Conservation (phyloP, 352 stramenopile genomes). For the Phytophthora capsici region DNA sequence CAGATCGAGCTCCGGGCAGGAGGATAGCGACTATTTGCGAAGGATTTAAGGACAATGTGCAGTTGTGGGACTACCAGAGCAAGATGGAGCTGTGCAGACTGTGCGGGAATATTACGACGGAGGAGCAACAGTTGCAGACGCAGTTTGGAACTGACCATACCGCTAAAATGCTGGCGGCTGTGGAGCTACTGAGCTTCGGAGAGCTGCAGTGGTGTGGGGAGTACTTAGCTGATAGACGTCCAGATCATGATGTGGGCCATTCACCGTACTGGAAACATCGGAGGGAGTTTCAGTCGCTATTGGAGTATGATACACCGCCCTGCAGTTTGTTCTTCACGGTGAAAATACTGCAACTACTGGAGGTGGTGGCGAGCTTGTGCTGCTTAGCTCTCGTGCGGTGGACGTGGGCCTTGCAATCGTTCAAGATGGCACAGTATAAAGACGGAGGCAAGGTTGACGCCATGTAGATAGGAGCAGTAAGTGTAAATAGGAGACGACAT, state of each 20-base stretch:
- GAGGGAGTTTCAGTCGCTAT: conserved; percentile 35
- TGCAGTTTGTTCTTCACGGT: conserved; percentile 31
- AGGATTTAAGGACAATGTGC: conserved; percentile 47
- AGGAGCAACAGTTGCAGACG: conserved; percentile 32
- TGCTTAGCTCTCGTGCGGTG: conserved; percentile 31
- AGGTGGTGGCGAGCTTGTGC: conserved; percentile 28
- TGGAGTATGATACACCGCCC: conserved; percentile 25
- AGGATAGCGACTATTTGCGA: conserved; percentile 43
- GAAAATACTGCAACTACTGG: conserved; percentile 36
- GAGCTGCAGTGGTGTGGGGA: conserved; percentile 62
- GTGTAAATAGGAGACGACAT: conserved; percentile 13
- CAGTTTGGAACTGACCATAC: conserved; percentile 16
- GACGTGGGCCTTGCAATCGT: conserved; percentile 15
- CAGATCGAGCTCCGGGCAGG: conserved; percentile 37
- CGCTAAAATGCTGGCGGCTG: conserved; percentile 36
- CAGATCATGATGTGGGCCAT: conserved; percentile 32
- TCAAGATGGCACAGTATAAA: conserved; percentile 13
- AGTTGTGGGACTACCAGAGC: conserved; percentile 52
- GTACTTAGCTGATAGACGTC: conserved; percentile 32
- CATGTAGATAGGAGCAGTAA: conserved; percentile 17
- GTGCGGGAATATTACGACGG: conserved; percentile 40
- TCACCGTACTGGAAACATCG: conserved; percentile 51
- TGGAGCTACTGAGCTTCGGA: conserved; percentile 46
- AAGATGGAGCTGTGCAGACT: conserved; percentile 61
- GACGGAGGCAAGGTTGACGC: conserved; percentile 19